A percentile compares a stretch with the other conserved stretches of the same genome.
phyloP scores from a whole-genome alignment of 2,329 filamentous ascomycete genomes.

The Aspergillus arachidicola region DNA sequence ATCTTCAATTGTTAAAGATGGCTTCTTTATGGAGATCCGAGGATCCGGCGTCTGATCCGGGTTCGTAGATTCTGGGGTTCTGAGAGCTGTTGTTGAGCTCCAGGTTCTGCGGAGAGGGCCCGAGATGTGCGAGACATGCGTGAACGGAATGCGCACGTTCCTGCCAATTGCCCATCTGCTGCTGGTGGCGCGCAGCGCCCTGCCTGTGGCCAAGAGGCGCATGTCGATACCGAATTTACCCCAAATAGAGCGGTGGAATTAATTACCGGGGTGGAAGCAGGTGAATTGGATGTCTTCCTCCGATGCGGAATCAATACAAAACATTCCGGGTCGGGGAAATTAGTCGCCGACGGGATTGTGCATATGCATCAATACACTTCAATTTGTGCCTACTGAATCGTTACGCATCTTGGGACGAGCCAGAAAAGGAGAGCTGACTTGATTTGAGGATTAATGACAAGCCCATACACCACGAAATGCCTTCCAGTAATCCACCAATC shows the following conservation, averaged over 20 bases:
- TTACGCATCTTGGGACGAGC: neutral
- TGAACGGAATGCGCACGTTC: constrained; percentile 25
- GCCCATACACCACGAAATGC: constrained; percentile 3
- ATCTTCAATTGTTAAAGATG: constrained; percentile 61
- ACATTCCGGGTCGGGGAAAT: constrained; percentile 28
- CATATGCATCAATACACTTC: neutral
- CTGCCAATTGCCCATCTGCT: constrained; percentile 36
- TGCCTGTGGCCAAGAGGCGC: constrained; percentile 43
- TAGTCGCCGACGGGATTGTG: constrained; percentile 25
- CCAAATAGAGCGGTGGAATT: neutral
- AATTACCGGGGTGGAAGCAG: neutral
- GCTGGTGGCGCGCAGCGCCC: constrained; percentile 40
- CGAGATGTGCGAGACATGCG: constrained; percentile 21
- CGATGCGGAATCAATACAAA: constrained; percentile 13
- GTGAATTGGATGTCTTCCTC: neutral
- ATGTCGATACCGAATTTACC: constrained; percentile 22
- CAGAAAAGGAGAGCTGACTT: neutral
- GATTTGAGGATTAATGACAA: neutral
- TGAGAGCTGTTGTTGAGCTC: constrained; percentile 37
- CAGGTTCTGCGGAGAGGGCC: constrained; percentile 28
- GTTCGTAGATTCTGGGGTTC: constrained; percentile 20
- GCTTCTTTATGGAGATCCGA: constrained; percentile 18
- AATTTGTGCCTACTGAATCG: neutral
- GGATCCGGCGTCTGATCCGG: constrained; percentile 10
- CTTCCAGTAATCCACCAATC: neutral